Percentiles rank a stretch among this genome's conserved stretches.
Conservation (phyloP, 306 rosid species). For the Malus orientalis region DNA sequence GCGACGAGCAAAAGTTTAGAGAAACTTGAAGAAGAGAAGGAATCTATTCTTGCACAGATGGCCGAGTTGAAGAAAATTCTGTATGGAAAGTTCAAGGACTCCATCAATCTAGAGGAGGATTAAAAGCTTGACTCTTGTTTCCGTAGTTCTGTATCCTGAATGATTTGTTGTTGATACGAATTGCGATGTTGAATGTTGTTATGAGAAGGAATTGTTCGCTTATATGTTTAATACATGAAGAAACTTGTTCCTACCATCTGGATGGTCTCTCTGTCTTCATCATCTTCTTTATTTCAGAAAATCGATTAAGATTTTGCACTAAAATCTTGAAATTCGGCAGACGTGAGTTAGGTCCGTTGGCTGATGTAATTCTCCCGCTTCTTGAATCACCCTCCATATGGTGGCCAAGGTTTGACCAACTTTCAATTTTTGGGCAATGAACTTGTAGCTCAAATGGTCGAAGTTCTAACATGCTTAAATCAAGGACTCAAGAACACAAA, state of each 20-base stretch:
- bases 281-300: background rate
- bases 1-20: conserved; percentile 56
- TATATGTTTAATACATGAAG: background rate
- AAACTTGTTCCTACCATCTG: background rate
- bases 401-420: background rate
- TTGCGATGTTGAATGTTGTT: background rate
- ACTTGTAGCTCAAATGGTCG: background rate
- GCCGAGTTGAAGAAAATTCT: conserved; percentile 64
- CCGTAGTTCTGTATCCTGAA: background rate
- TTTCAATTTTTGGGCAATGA: background rate
- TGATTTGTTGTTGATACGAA: background rate
- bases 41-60: conserved; percentile 69
- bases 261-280: background rate
- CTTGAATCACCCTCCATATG: too few species aligned
- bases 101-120: conserved; percentile 97
- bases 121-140: conserved; percentile 7
- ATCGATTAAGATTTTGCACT: background rate
- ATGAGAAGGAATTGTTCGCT: background rate
- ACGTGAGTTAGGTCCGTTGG: background rate
- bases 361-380: background rate
- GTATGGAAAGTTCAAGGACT: conserved; percentile 89
- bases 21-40: conserved; percentile 69
- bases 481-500: background rate
- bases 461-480: background rate
- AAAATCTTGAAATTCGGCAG: background rate